Percentiles rank a stretch among this genome's conserved stretches.
These are phyloP conservation scores for Alternaria dauci DNA, from an alignment of 2,329 filamentous ascomycete species.

Conservation along the genomic window DNA sequence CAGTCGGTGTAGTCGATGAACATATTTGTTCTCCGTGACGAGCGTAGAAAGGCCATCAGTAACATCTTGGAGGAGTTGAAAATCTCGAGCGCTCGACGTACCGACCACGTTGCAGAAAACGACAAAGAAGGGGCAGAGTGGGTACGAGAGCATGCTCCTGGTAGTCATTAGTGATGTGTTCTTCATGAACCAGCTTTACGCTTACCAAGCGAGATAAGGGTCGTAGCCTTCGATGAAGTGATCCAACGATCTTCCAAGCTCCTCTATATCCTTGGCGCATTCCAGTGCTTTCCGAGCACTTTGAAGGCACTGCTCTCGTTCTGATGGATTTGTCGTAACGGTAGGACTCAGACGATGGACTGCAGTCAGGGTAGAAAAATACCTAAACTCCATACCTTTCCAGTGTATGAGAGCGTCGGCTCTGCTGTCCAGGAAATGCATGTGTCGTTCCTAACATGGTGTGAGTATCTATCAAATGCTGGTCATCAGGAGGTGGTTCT, in stretches of 20 bases:
- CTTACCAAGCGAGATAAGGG: slow-evolving; percentile 43
- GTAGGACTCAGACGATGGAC: slow-evolving; percentile 44
- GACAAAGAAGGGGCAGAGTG: slow-evolving; percentile 47
- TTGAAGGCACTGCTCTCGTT: slow-evolving; percentile 44
- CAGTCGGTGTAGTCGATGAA: slow-evolving; percentile 38
- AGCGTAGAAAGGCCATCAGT: slow-evolving; percentile 39
- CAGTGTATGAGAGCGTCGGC: slow-evolving; percentile 40
- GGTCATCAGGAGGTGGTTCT: background rate
- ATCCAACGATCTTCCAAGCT: slow-evolving; percentile 31
- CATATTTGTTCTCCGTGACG: slow-evolving; percentile 42
- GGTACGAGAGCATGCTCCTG: slow-evolving; percentile 48
- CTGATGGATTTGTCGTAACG: slow-evolving; percentile 36
- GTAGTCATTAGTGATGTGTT: slow-evolving; percentile 11
- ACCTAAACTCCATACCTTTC: slow-evolving; percentile 46
- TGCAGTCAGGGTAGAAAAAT: slow-evolving; percentile 43
- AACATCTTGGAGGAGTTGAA: slow-evolving; percentile 42
- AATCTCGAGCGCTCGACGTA: slow-evolving; percentile 42
- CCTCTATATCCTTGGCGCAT: slow-evolving; percentile 37
- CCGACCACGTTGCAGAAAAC: slow-evolving; percentile 51
- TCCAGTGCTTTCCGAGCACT: slow-evolving; percentile 44
- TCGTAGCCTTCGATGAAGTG: slow-evolving; percentile 44
- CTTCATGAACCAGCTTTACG: background rate
- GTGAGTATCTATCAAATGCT: slow-evolving; percentile 6
- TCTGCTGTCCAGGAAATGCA: slow-evolving; percentile 27
- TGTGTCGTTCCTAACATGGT: slow-evolving; percentile 26